phyloP scores from a whole-genome alignment of 768 basidiomycete genomes.

The Tremella mesenterica region DNA sequence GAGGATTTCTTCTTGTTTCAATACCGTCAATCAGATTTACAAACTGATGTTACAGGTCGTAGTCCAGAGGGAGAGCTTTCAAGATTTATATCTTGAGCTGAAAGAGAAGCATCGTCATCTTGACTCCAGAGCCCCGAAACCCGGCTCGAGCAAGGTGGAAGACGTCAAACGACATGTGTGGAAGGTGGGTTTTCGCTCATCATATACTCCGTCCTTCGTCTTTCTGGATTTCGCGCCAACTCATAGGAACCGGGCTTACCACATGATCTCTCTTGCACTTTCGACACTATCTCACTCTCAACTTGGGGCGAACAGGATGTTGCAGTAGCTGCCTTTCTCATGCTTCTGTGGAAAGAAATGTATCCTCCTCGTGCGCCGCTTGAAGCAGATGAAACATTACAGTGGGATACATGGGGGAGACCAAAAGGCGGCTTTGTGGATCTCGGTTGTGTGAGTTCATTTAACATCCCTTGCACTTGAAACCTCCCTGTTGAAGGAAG shows the following conservation, averaged over 20 bases:
- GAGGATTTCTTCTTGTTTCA: conserved; percentile 6
- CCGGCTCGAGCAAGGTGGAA: conserved; percentile 27
- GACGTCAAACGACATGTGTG: conserved; percentile 44
- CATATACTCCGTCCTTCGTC: not conserved
- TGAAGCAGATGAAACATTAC: conserved; percentile 24
- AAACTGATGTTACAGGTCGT: conserved; percentile 47
- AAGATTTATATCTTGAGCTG: conserved; percentile 81
- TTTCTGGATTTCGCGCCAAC: not conserved
- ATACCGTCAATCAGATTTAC: not conserved
- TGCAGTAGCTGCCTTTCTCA: conserved; percentile 85
- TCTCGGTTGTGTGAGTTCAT: conserved; percentile 61
- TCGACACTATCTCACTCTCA: conserved; percentile 13
- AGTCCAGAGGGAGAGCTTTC: conserved; percentile 66
- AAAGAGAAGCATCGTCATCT: conserved; percentile 73
- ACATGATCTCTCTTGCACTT: conserved; percentile 7
- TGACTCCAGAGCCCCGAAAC: conserved; percentile 34
- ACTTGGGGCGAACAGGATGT: conserved; percentile 59
- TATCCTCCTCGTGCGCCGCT: conserved; percentile 44
- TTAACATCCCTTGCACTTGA: not conserved
- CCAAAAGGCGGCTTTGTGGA: conserved; percentile 82
- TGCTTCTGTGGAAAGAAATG: conserved; percentile 78
- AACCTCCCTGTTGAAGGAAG: not conserved
- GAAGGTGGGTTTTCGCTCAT: conserved; percentile 29
- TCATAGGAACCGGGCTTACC: conserved; percentile 11
- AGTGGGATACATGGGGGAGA: conserved; percentile 67